phyloP scores from a whole-genome alignment of 2,329 filamentous ascomycete genomes.

The Talaromyces verruculosus region DNA sequence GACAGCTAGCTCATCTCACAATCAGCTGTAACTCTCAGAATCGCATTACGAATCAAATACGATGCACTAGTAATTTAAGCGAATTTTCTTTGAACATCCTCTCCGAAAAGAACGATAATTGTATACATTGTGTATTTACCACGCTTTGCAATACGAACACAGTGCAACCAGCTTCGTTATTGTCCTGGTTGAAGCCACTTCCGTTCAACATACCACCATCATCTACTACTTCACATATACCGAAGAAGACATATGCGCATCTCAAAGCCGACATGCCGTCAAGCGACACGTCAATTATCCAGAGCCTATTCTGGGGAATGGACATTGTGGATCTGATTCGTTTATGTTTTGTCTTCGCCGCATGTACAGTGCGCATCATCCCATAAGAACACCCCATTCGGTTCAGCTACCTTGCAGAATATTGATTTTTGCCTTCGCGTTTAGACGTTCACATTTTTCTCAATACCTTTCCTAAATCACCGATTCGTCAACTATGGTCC shows the following conservation, averaged over 20 bases:
- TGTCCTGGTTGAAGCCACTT: background rate
- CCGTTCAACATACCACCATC: background rate
- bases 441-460: constrained; percentile 52
- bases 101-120: background rate
- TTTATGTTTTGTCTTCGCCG: constrained; percentile 39
- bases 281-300: background rate
- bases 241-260: background rate
- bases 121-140: background rate
- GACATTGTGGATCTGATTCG: constrained; percentile 38
- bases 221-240: background rate
- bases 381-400: background rate
- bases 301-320: constrained; percentile 24
- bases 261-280: background rate
- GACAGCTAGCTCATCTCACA: background rate
- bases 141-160: background rate
- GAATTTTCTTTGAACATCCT: background rate
- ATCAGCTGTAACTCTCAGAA: background rate
- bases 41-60: background rate
- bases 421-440: constrained; percentile 9
- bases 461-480: constrained; percentile 51
- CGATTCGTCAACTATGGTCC: constrained; percentile 64
- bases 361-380: constrained; percentile 37
- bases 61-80: background rate
- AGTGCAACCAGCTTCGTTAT: background rate
- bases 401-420: background rate